A percentile compares a stretch with the other conserved stretches of the same genome.
Evolutionary conservation across 768 basidiomycete genomes (phyloP).

Genomic region (Auricularia sp.): DNA sequence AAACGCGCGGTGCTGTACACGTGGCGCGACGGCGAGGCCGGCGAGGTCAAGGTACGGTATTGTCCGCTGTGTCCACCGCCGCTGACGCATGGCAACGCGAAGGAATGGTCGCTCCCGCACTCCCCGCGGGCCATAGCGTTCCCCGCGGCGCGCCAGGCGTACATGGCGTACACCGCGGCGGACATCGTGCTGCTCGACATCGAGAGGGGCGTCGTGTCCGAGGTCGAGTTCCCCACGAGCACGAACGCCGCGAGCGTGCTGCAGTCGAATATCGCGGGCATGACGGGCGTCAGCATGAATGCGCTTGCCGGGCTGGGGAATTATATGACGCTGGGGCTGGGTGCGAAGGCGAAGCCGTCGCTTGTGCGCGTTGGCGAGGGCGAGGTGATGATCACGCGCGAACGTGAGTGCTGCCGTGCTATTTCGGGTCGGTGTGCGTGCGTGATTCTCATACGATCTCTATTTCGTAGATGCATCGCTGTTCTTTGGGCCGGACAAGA

Average conservation of each 20-base stretch:
- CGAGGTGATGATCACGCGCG: constrained; percentile 66
- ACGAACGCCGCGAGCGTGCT: constrained; percentile 24
- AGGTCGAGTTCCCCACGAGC: constrained; percentile 31
- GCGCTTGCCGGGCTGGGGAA: constrained; percentile 56
- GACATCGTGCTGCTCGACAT: constrained; percentile 69
- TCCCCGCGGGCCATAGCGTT: constrained; percentile 82
- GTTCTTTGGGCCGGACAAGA: constrained; percentile 52
- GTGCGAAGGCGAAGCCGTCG: constrained; percentile 60
- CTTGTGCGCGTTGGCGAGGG: constrained; percentile 43
- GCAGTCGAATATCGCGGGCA: constrained; percentile 26
- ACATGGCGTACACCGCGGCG: constrained; percentile 72
- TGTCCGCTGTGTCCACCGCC: no score
- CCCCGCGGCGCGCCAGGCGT: constrained; percentile 45
- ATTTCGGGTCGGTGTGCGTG: no score
- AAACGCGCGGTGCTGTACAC: constrained; percentile 76
- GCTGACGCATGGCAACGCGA: background rate
- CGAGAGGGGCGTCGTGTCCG: constrained; percentile 43
- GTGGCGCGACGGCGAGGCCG: constrained; percentile 77
- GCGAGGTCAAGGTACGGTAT: constrained; percentile 66
- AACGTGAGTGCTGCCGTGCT: constrained; percentile 42
- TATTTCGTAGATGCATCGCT: constrained; percentile 27
- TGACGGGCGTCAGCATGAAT: constrained; percentile 40
- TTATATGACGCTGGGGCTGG: constrained; percentile 77
- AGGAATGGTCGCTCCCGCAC: constrained; percentile 82
- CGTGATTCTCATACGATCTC: no score